Base-by-base conservation (phyloP, 306 rosid species). In the Corylus avellana region DNA sequence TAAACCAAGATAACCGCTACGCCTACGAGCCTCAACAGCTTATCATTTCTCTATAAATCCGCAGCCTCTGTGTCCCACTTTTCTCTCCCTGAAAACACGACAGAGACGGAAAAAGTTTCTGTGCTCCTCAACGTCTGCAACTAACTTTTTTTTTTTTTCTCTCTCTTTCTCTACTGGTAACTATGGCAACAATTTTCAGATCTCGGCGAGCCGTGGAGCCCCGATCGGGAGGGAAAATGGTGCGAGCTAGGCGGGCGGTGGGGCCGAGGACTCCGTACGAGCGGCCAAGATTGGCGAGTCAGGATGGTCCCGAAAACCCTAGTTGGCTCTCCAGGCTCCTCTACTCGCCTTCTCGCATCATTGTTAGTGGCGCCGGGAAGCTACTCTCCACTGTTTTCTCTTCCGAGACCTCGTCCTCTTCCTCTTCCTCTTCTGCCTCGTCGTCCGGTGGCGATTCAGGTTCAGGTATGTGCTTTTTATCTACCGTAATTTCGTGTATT, bases 341-440 rank as follows among this genome's bases (percentile, higher is more conserved):
- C 22, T 46, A 85, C 58, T 89, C 91, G 1, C 97, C 98, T 2
- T 80, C 97, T 81, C 94, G 87, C 22, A 76, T 83, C 70, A 75
- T 94, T 75, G 97, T 91, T 75, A 74, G 82, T 12, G 90, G 95
- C 61, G 97, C 98, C 59, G 97, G 98, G 12, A 94, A 92, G 75
- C 74, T 91, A 12, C 10, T 94, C 20, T 79, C 92, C 53, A 55
- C 94, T 4, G 97, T 83, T 35, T 81, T 94, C 80, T 83, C 86
- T 79, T 84, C 90, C 51, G 90, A 87, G 37, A 75, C 92, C 42
- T 79, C 87, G 6, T 79, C 86, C 0, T 84, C 46, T 29, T 76
- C 92, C 42, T 79, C 76, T 4, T 74, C 88, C 42, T 80, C 87
- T 8, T 91, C 93, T 0, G 72, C 87, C 3, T 89, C 89, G 46